These are phyloP conservation scores for Linnemannia zychae DNA, from an alignment of 192 early-diverging fungal genomes.

Conservation along the genomic window DNA sequence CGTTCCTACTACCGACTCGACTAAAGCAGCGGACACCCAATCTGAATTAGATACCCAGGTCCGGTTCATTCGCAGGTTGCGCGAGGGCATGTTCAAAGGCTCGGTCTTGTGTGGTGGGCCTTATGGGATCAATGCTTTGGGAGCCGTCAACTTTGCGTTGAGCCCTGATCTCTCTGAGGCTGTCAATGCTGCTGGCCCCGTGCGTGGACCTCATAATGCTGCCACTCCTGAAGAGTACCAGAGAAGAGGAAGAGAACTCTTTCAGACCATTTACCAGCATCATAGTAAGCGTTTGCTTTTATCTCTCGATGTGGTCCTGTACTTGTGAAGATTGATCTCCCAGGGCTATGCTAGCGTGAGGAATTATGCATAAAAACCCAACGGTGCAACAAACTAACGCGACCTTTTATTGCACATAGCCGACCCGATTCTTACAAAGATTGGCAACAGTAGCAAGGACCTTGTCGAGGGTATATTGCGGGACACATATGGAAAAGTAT, in stretches of 20 bases:
- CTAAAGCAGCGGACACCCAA: background rate
- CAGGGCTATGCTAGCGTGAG: background rate
- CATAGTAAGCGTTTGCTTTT: conserved; percentile 24
- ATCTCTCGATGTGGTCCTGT: too few species aligned
- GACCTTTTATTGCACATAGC: conserved; percentile 5
- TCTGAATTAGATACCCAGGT: conserved; percentile 20
- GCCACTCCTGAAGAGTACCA: conserved; percentile 26
- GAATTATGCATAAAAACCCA: background rate
- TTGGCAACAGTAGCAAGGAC: conserved; percentile 43
- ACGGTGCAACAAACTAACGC: background rate
- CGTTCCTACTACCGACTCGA: background rate
- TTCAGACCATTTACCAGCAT: conserved; percentile 43
- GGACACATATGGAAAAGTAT: conserved; percentile 37
- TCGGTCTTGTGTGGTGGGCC: conserved; percentile 43
- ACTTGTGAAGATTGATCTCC: background rate
- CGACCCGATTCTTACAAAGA: conserved; percentile 42
- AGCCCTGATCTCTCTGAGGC: conserved; percentile 15
- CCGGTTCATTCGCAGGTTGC: conserved; percentile 33
- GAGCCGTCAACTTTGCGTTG: conserved; percentile 41
- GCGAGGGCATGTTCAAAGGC: conserved; percentile 34
- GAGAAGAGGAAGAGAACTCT: conserved; percentile 37
- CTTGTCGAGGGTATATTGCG: conserved; percentile 33
- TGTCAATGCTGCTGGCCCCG: conserved; percentile 26
- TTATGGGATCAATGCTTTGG: conserved; percentile 49
- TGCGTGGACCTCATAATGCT: conserved; percentile 14